A percentile compares a stretch with the other conserved stretches of the same genome.
These are phyloP conservation scores for Sclerotinia borealis DNA, from an alignment of 2,329 filamentous ascomycete species.

Conservation along the genomic window DNA sequence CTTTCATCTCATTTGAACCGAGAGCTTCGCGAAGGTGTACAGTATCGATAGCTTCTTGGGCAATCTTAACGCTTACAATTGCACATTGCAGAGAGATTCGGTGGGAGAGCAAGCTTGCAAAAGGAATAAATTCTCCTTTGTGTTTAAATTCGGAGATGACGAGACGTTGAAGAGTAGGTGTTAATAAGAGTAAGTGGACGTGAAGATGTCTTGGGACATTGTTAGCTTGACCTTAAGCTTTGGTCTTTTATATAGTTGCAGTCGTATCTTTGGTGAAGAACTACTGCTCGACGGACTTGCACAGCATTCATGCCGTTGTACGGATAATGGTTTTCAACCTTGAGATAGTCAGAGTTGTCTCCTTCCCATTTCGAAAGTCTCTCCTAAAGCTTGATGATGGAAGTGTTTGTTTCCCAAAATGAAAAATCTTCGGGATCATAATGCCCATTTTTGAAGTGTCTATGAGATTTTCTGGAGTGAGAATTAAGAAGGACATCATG, in stretches of 20 bases:
- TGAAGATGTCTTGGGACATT: neutral
- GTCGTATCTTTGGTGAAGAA: neutral
- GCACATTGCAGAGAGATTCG: neutral
- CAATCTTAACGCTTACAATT: neutral
- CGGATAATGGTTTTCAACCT: neutral
- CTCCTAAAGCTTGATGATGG: neutral
- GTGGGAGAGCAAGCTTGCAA: neutral
- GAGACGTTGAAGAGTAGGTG: neutral
- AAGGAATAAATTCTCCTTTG: neutral
- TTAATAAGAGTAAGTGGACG: neutral
- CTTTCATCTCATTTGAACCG: neutral
- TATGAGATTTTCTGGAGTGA: neutral
- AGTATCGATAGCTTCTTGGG: neutral
- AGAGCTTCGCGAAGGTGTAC: neutral
- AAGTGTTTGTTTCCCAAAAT: neutral
- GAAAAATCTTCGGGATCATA: neutral
- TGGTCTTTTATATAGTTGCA: neutral
- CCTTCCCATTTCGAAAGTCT: neutral
- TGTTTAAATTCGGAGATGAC: neutral
- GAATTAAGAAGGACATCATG: no score
- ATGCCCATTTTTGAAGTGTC: neutral
- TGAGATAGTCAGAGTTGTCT: neutral
- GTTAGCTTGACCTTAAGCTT: neutral
- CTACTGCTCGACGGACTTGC: neutral
- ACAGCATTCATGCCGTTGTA: neutral